phyloP scores from a whole-genome alignment of 177 flowering plant species.

The Vitis hybrid region DNA sequence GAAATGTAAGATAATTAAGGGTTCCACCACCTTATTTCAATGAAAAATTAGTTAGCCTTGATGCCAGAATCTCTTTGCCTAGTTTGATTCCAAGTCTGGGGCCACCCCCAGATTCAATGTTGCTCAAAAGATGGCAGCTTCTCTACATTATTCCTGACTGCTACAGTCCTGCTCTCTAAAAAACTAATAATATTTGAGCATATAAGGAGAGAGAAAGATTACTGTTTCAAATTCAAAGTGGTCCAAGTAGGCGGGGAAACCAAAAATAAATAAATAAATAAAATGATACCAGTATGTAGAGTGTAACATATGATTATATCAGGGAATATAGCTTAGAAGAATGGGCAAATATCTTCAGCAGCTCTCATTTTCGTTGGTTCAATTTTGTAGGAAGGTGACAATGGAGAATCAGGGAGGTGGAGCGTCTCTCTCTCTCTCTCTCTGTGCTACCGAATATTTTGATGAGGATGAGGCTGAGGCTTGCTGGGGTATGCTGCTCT shows the following conservation, averaged over 20 bases:
- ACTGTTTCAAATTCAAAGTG: slow-evolving; percentile 25
- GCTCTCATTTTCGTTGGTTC: too few species aligned
- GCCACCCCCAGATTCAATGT: slow-evolving; percentile 1
- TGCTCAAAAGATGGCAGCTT: slow-evolving; percentile 21
- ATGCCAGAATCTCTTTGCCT: neutral
- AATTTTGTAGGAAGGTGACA: too few species aligned
- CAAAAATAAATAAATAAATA: neutral
- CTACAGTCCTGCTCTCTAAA: slow-evolving; percentile 9
- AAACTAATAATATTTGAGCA: too few species aligned
- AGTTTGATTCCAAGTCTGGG: neutral
- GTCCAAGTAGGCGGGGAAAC: slow-evolving; percentile 4
- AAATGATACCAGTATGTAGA: neutral
- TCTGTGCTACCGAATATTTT: too few species aligned
- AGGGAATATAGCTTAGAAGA: neutral
- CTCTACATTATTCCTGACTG: slow-evolving; percentile 28
- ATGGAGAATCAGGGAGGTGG: too few species aligned
- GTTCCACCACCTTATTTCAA: too few species aligned
- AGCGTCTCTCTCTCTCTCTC: too few species aligned
- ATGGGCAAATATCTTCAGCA: neutral
- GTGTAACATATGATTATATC: neutral
- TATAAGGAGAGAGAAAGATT: neutral
- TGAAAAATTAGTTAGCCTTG: too few species aligned
- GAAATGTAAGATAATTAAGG: too few species aligned
- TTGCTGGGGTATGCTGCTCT: too few species aligned
- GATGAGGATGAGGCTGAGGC: too few species aligned